These are phyloP conservation scores for Akebia trifoliata DNA, from an alignment of 164 flowering plant genomes.

Conservation along the genomic window DNA sequence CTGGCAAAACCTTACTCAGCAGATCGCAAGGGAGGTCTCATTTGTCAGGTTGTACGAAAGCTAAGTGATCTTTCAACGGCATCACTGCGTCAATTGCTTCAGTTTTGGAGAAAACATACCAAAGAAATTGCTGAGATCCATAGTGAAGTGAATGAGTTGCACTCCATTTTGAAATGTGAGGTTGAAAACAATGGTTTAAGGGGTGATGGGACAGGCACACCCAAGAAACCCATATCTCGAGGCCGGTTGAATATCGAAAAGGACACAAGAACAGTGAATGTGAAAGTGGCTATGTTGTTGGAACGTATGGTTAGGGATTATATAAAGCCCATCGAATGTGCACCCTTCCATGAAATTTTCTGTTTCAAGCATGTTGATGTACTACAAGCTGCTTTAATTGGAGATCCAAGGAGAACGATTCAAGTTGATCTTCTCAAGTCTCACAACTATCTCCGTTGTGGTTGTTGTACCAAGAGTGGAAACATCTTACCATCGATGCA, in stretches of 20 bases:
- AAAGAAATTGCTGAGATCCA: conserved; percentile 47
- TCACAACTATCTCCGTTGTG: conserved; percentile 53
- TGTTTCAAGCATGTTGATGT: conserved; percentile 67
- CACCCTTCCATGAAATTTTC: conserved; percentile 64
- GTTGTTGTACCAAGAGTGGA: conserved; percentile 60
- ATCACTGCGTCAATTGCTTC: conserved; percentile 43
- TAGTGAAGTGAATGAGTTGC: conserved; percentile 58
- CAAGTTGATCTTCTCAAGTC: conserved; percentile 81
- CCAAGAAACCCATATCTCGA: conserved; percentile 37
- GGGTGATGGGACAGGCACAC: conserved; percentile 19
- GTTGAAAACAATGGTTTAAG: conserved; percentile 29
- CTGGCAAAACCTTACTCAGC: conserved; percentile 17
- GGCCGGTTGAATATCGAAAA: conserved; percentile 19
- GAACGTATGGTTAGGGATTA: conserved; percentile 48
- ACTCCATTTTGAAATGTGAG: conserved; percentile 28
- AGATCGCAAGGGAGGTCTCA: conserved; percentile 28
- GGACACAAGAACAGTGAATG: conserved; percentile 25
- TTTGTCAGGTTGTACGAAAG: conserved; percentile 39
- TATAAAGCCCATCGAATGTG: conserved; percentile 62
- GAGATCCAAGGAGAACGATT: conserved; percentile 81
- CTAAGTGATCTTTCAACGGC: conserved; percentile 58
- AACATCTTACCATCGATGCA: conserved; percentile 53
- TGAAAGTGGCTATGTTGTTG: conserved; percentile 44
- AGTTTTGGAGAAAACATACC: conserved; percentile 50
- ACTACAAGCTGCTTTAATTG: conserved; percentile 71